A percentile compares a stretch with the other conserved stretches of the same genome.
phyloP scores from a whole-genome alignment of 495 filamentous ascomycete genomes.

The Polyplosphaeria fusca region DNA sequence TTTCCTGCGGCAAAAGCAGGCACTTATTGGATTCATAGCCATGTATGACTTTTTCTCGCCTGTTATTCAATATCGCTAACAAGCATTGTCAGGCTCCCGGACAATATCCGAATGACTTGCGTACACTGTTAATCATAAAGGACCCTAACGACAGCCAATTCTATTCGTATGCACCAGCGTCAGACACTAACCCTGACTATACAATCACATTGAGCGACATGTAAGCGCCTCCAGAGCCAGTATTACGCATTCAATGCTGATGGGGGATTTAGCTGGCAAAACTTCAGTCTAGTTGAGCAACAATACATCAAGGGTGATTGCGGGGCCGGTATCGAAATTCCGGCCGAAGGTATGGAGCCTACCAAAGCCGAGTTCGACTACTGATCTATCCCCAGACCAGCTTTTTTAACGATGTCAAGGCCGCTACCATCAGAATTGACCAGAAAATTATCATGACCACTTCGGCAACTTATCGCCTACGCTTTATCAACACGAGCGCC shows the following conservation, averaged over 20 bases:
- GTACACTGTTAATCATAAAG: neutral
- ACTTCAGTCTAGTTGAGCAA: neutral
- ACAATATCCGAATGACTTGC: neutral
- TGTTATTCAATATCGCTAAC: neutral
- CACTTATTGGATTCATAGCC: neutral
- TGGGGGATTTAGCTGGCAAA: neutral
- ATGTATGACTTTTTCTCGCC: neutral
- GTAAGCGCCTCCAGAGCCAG: neutral
- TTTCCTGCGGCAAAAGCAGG: neutral
- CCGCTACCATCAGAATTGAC: neutral
- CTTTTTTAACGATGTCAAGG: neutral
- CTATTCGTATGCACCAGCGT: neutral
- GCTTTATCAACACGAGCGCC: neutral
- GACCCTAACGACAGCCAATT: neutral
- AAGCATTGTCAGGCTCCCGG: neutral
- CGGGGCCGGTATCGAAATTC: neutral
- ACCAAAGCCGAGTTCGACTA: neutral
- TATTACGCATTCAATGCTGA: neutral
- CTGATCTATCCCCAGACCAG: neutral
- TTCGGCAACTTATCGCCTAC: neutral
- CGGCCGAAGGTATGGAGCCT: neutral
- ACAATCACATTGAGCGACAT: neutral
- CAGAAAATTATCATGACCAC: neutral
- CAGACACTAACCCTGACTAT: neutral
- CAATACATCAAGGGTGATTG: neutral